phyloP scores from a whole-genome alignment of 371 early-diverging fungal species.

The Fennellomyces sp. region DNA sequence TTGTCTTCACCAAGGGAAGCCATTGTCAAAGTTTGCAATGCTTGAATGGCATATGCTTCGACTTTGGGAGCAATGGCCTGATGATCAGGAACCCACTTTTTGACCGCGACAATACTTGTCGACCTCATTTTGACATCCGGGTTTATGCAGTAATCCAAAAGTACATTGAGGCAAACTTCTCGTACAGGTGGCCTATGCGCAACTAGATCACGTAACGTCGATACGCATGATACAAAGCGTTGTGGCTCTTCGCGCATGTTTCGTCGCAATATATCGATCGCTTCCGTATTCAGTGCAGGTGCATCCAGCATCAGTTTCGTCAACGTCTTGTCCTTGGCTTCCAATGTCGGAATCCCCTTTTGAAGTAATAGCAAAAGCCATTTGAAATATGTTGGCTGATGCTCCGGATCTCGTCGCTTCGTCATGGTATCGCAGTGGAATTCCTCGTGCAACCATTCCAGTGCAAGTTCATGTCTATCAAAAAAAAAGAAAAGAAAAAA shows the following conservation, averaged over 20 bases:
- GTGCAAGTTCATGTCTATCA: constrained; percentile 41
- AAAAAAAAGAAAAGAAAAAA: background rate
- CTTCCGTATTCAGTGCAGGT: constrained; percentile 35
- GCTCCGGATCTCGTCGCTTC: constrained; percentile 9
- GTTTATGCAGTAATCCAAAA: constrained; percentile 38
- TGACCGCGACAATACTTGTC: constrained; percentile 62
- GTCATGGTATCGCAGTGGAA: constrained; percentile 25
- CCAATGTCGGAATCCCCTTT: constrained; percentile 31
- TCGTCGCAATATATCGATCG: constrained; percentile 28
- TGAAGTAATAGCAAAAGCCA: constrained; percentile 40
- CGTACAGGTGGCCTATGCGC: constrained; percentile 31
- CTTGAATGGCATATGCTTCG: constrained; percentile 52
- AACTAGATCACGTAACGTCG: constrained; percentile 39
- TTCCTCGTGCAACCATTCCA: constrained; percentile 50
- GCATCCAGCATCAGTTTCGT: constrained; percentile 44
- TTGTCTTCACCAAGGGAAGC: background rate
- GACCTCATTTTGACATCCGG: constrained; percentile 44
- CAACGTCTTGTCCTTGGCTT: constrained; percentile 36
- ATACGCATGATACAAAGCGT: constrained; percentile 44
- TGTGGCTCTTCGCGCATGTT: constrained; percentile 35
- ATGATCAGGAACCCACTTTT: constrained; percentile 68
- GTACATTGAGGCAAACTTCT: constrained; percentile 30
- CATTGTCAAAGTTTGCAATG: constrained; percentile 35
- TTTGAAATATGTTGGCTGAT: constrained; percentile 31
- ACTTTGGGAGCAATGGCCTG: constrained; percentile 43